Base-by-base conservation (phyloP, 129 eudicot species). In the Deinandra increscens region DNA sequence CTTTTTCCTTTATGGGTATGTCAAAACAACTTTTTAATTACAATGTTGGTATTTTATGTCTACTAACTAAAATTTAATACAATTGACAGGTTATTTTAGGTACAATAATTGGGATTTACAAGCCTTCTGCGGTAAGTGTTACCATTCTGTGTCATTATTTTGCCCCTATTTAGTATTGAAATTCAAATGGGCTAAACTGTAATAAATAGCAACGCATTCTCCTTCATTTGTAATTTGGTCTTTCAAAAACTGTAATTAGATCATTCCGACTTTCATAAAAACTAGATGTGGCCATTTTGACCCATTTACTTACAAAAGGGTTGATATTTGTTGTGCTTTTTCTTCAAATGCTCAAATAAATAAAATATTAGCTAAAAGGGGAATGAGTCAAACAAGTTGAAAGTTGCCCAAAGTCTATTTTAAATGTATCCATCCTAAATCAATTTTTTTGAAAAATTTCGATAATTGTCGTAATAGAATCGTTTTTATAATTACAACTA, bases 1-100 rank as follows among this genome's bases (percentile, higher is more conserved):
- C 95, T 93, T 74, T 93, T 93, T 87, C 99, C 99, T 68, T 63
- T 89, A 54, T 93, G 99, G 99, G 99, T 93, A 83, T 73, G 95
- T 73, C 56, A 54, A 9, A 61, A 54, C 43, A 44, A 56, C 7
- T 1, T 26, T n/a, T 39, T 70, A 33, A 70, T 50, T 50, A 61
- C 41, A 41, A 41, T 77, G 50, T 36, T 49, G 15, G 9, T 14
- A 22, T 34, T 23, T 36, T 4, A 31, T 33, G 23, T 60, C 44
- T 15, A 26, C 9, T 63, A 18, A 45, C 65, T 69, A 34, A 60
- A 38, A 11, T 75, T 49, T 54, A 18, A 60, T 42, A 55, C 45
- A 41, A 63, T 69, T 77, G 62, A 72, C 99, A 93, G 99, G 99
- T 93, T 72, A 85, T 93, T 73, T 34, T 89, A 78, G 99, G 99